phyloP scores from a whole-genome alignment of 1,139 yeast species.

The Insectozyma bohioensis region DNA sequence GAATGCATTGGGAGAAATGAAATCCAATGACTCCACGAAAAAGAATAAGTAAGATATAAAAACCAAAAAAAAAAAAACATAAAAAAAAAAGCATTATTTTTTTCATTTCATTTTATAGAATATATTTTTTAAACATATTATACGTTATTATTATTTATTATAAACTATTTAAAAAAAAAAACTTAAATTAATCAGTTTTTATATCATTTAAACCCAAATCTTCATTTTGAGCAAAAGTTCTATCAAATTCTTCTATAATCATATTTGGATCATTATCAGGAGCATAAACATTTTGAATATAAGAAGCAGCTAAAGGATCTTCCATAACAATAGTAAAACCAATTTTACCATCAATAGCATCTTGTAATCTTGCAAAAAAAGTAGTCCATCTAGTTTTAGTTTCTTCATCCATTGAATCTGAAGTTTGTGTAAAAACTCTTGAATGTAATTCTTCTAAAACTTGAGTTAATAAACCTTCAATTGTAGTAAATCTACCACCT shows the following conservation, averaged over 20 bases:
- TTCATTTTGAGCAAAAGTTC: slow-evolving; percentile 86
- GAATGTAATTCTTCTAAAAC: slow-evolving; percentile 86
- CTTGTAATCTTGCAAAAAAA: slow-evolving; percentile 72
- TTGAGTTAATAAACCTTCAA: slow-evolving; percentile 89
- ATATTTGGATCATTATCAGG: slow-evolving; percentile 98
- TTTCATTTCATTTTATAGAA: neutral
- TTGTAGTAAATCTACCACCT: slow-evolving; percentile 96
- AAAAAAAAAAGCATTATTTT: no score
- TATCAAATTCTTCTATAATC: slow-evolving; percentile 84
- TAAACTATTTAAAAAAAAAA: no score
- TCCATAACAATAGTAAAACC: slow-evolving; percentile 86
- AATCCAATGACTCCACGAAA: slow-evolving; percentile 6
- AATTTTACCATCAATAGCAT: slow-evolving; percentile 80
- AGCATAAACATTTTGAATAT: slow-evolving; percentile 95
- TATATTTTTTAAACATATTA: neutral
- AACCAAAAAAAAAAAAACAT: neutral
- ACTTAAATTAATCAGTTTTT: slow-evolving; percentile 41
- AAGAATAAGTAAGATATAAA: neutral
- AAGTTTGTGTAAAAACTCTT: slow-evolving; percentile 80
- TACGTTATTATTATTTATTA: slow-evolving; percentile 1
- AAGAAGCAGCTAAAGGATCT: slow-evolving; percentile 94
- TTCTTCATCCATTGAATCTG: slow-evolving; percentile 86
- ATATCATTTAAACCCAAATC: slow-evolving; percentile 89
- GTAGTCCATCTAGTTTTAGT: slow-evolving; percentile 77
- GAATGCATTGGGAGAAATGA: slow-evolving; percentile 9